Percentiles rank a stretch among this genome's conserved stretches.
Conservation (phyloP, 176 grass and related monocot species). For the sorghum (Sorghum bicolor) region DNA sequence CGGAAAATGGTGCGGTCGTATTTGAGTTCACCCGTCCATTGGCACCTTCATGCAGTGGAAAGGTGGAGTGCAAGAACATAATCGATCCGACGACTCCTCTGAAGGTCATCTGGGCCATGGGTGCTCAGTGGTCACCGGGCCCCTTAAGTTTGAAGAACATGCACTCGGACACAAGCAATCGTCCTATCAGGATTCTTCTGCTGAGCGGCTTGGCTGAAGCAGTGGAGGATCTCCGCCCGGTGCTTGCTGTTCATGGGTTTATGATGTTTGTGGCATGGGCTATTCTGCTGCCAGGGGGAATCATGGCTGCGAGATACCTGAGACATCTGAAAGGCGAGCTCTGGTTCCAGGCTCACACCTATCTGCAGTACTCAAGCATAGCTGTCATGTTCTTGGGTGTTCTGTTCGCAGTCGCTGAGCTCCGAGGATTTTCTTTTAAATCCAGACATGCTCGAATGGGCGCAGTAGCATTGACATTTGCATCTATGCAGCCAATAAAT, state of each 20-base stretch:
- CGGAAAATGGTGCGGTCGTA: slow-evolving; percentile 59
- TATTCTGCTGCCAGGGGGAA: slow-evolving; percentile 57
- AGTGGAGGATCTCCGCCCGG: slow-evolving; percentile 65
- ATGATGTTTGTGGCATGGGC: slow-evolving; percentile 99
- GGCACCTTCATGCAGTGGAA: slow-evolving; percentile 57
- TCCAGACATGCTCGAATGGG: slow-evolving; percentile 82
- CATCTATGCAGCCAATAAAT: slow-evolving; percentile 63
- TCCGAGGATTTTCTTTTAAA: slow-evolving; percentile 63
- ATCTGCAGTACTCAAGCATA: slow-evolving; percentile 71
- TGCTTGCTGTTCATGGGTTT: slow-evolving; percentile 83
- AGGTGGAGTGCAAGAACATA: slow-evolving; percentile 73
- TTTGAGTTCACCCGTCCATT: slow-evolving; percentile 79
- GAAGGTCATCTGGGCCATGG: slow-evolving; percentile 84
- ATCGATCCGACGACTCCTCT: slow-evolving; percentile 74
- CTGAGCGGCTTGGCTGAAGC: slow-evolving; percentile 67
- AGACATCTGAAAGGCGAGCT: slow-evolving; percentile 70
- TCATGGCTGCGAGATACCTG: slow-evolving; percentile 71
- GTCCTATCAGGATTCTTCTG: slow-evolving; percentile 53
- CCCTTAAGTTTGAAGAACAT: slow-evolving; percentile 57
- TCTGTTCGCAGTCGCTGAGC: slow-evolving; percentile 79
- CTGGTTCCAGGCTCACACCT: slow-evolving; percentile 80
- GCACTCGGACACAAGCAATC: slow-evolving; percentile 80
- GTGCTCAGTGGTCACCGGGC: slow-evolving; percentile 63
- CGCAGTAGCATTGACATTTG: slow-evolving; percentile 36
- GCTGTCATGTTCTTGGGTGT: slow-evolving; percentile 69